Percentiles rank a stretch among this genome's conserved stretches.
Evolutionary conservation across 257 asterid genomes (phyloP).

Genomic region (Gardenia jasminoides): DNA sequence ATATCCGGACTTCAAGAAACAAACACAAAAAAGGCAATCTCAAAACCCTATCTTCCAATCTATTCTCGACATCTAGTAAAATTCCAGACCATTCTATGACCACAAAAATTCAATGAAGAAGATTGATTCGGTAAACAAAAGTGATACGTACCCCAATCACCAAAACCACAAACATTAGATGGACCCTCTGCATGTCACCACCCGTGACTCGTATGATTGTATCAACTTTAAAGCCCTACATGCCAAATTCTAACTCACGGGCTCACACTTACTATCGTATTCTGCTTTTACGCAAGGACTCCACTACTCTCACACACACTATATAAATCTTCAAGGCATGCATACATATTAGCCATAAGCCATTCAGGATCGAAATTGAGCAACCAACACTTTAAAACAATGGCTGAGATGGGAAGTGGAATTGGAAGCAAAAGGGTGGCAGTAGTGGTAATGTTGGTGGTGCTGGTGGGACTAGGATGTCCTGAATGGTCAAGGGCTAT

Average conservation of each 20-base stretch:
- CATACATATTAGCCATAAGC: background rate
- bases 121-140: background rate
- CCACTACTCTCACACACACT: too few relatives aligned
- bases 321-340: background rate
- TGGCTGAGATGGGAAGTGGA: background rate
- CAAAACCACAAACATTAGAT: background rate
- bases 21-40: background rate
- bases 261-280: background rate
- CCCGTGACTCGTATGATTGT: slow-evolving; percentile 13
- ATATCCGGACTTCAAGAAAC: background rate
- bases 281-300: too few relatives aligned
- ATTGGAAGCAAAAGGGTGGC: background rate
- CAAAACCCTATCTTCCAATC: slow-evolving; percentile 1
- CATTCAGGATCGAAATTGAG: background rate
- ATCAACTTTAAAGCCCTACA: background rate
- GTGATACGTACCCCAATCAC: background rate
- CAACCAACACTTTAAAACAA: background rate
- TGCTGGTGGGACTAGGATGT: background rate
- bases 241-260: slow-evolving; percentile 16
- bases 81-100: slow-evolving; percentile 1
- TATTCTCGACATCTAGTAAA: background rate
- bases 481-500: slow-evolving; percentile 5
- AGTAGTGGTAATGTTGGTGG: background rate
- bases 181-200: background rate
- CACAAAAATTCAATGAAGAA: background rate